These are phyloP conservation scores for Colletotrichum noveboracense DNA, from an alignment of 2,329 filamentous ascomycete genomes.

Conservation along the genomic window DNA sequence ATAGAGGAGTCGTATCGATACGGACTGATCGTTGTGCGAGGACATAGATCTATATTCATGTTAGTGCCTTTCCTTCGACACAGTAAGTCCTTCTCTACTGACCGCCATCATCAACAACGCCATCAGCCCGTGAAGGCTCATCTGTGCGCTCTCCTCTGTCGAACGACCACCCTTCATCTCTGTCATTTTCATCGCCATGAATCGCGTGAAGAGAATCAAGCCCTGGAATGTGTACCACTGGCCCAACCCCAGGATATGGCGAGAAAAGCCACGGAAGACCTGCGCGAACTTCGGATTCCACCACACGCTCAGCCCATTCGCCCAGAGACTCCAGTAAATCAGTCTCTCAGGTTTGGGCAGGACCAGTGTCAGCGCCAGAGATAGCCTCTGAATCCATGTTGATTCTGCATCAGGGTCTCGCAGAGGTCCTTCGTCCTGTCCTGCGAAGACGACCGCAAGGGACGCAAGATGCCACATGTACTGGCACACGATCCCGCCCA, in stretches of 20 bases:
- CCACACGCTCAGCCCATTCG: slow-evolving; percentile 60
- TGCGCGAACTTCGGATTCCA: slow-evolving; percentile 74
- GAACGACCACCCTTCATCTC: slow-evolving; percentile 43
- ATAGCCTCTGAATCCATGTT: neutral
- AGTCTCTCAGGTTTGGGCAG: slow-evolving; percentile 43
- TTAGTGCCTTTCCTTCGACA: slow-evolving; percentile 23
- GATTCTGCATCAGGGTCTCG: slow-evolving; percentile 17
- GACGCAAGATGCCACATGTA: slow-evolving; percentile 54
- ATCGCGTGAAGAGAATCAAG: slow-evolving; percentile 61
- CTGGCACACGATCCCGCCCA: slow-evolving; percentile 50
- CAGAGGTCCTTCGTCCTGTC: slow-evolving; percentile 1
- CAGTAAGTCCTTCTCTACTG: slow-evolving; percentile 32
- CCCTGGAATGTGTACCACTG: slow-evolving; percentile 72
- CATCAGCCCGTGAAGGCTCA: slow-evolving; percentile 61
- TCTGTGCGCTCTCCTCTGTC: slow-evolving; percentile 43
- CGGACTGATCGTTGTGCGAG: slow-evolving; percentile 51
- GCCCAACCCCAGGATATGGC: slow-evolving; percentile 63
- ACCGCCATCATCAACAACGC: slow-evolving; percentile 59
- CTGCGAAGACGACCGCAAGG: slow-evolving; percentile 21
- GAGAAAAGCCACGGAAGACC: slow-evolving; percentile 63
- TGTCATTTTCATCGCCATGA: slow-evolving; percentile 49
- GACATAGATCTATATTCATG: slow-evolving; percentile 44
- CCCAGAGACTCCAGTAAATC: slow-evolving; percentile 51
- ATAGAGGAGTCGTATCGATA: slow-evolving; percentile 64
- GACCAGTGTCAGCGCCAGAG: slow-evolving; percentile 29